Conservation (phyloP, 495 filamentous ascomycete genomes). For the Thozetella sp. region DNA sequence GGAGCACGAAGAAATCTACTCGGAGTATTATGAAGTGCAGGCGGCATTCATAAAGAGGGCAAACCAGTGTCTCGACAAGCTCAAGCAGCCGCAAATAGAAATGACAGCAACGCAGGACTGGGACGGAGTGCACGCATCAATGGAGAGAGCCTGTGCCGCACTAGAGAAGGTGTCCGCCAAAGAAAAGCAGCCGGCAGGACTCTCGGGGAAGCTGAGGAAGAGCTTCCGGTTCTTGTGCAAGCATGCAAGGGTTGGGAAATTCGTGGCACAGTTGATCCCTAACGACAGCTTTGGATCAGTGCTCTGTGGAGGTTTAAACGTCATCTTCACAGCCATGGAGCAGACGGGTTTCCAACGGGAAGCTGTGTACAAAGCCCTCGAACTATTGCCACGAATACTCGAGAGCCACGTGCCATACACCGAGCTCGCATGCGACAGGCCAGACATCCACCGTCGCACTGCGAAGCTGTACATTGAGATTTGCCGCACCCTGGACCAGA, state of each 20-base stretch:
- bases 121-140: neutral
- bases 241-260: constrained; percentile 6
- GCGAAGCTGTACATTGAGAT: constrained; percentile 13
- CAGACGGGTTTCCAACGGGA: neutral
- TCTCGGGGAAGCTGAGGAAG: constrained; percentile 5
- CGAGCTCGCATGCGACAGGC: constrained; percentile 7
- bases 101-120: neutral
- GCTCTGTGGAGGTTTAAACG: constrained; percentile 16
- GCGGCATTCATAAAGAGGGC: neutral
- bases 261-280: constrained; percentile 7
- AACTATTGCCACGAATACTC: constrained; percentile 14
- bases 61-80: constrained; percentile 5
- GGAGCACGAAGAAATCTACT: constrained; percentile 8
- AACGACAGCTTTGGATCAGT: constrained; percentile 9
- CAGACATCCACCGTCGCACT: constrained; percentile 15
- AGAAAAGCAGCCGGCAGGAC: neutral
- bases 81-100: neutral
- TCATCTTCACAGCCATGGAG: constrained; percentile 13
- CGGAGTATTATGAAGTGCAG: neutral
- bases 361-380: constrained; percentile 17
- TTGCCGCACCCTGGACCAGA: constrained; percentile 10
- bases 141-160: constrained; percentile 5
- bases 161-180: constrained; percentile 1
- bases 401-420: constrained; percentile 8
- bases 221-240: constrained; percentile 5